Base-by-base conservation (phyloP, 768 basidiomycete species). In the Saitozyma podzolica region DNA sequence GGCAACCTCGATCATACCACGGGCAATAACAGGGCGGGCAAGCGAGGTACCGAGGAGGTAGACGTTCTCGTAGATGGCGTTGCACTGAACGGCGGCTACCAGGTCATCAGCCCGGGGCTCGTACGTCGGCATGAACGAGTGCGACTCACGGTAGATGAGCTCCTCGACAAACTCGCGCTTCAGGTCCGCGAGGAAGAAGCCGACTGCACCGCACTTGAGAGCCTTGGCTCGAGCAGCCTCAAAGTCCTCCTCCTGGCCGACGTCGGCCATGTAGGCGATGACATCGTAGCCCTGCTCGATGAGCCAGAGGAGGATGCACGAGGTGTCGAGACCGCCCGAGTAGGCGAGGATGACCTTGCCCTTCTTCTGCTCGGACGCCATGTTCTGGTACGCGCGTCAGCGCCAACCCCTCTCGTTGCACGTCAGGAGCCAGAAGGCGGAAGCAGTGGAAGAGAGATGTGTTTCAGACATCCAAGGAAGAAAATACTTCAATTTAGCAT, bases 11-110 rank as follows among this genome's bases (percentile, higher is more conserved):
- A 99, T 98, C 96, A 99, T 99, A 37, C 94, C 95, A 65, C 96
- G 92, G 59, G 96, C 93, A 78, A 98, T 99, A 73, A 99, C 95
- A 20, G 96, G 96, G 39, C 96, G 91, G 56, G 96, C 95, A 56
- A 99, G 88, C 9, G 95, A 97, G 11, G 96, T 98, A 40, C 95
- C 96, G 54, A 98, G 88, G 40, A 98, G 89, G 82, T 98, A 99
- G 58, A 98, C 91, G 73, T 91, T 91, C 90, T 99, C 96, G 82
- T 99, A 99, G 82, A 98, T 98, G 82, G 89, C 90, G 82, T 99
- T 99, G 64, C 92, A 92, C 82, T 99, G 96, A 13, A 99, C 87
- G 50, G 96, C 95, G 29, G 96, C 78, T 77, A 58, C 19, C 9
- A 19, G 1, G 53, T 67, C 37, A 68, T 63, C 55, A 42, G 48